Evolutionary conservation across 495 filamentous ascomycete species (phyloP).

Genomic region (Amniculicola lignicola): DNA sequence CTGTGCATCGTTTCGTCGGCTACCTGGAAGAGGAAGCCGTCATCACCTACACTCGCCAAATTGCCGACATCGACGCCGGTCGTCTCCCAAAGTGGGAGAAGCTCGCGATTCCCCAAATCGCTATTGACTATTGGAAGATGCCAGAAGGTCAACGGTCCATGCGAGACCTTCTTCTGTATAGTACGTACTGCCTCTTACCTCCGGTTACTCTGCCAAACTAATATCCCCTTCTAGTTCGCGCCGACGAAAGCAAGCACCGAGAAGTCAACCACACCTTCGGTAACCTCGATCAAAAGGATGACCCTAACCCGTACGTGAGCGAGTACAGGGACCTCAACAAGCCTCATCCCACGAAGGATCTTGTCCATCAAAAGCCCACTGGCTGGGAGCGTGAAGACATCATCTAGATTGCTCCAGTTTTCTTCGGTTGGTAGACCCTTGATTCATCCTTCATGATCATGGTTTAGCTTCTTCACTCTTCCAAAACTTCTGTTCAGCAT

Average conservation of each 20-base stretch:
- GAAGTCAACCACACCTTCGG: slow-evolving; percentile 95
- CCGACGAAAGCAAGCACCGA: slow-evolving; percentile 93
- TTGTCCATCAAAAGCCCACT: slow-evolving; percentile 60
- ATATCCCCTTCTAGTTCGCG: slow-evolving; percentile 52
- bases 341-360: slow-evolving; percentile 68
- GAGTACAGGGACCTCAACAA: slow-evolving; percentile 62
- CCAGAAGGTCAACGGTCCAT: slow-evolving; percentile 79
- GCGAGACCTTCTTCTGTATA: slow-evolving; percentile 79
- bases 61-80: slow-evolving; percentile 80
- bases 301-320: slow-evolving; percentile 87
- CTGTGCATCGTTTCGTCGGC: slow-evolving; percentile 92
- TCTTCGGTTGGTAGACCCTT: neutral
- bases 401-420: slow-evolving; percentile 21
- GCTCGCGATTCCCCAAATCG: slow-evolving; percentile 80
- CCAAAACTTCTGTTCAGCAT: neutral
- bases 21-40: slow-evolving; percentile 97
- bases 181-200: slow-evolving; percentile 4
- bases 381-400: slow-evolving; percentile 88
- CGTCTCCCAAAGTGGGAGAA: slow-evolving; percentile 77
- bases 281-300: slow-evolving; percentile 74
- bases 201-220: neutral
- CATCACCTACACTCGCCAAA: slow-evolving; percentile 85
- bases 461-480: slow-evolving; percentile 9
- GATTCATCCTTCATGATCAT: neutral
- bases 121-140: slow-evolving; percentile 88